Conservation (phyloP, 495 filamentous ascomycete genomes). For the Penicillium taxi region DNA sequence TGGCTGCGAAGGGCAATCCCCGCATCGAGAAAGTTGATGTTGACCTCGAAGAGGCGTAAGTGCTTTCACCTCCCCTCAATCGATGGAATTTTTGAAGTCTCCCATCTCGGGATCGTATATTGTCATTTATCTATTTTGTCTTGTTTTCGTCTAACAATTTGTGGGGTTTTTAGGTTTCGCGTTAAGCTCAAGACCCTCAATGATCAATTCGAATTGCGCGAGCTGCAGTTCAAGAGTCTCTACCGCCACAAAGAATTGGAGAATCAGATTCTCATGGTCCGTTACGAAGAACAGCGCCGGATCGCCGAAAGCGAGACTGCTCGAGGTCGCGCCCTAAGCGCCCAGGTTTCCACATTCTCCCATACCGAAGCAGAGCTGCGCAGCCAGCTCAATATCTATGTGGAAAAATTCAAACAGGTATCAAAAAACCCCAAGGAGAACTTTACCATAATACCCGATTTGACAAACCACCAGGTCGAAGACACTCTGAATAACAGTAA, state of each 20-base stretch:
- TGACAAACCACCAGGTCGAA: conserved; percentile 64
- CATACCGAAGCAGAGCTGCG: conserved; percentile 91
- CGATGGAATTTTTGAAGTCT: background rate
- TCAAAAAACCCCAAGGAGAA: conserved; percentile 16
- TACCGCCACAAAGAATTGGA: conserved; percentile 94
- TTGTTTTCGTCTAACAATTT: too few species aligned
- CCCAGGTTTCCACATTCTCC: conserved; percentile 90
- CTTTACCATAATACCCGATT: conserved; percentile 12
- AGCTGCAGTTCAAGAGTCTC: conserved; percentile 81
- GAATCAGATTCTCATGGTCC: conserved; percentile 79
- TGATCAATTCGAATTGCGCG: conserved; percentile 91
- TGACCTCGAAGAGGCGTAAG: conserved; percentile 79
- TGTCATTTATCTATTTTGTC: too few species aligned
- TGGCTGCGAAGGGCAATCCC: conserved; percentile 70
- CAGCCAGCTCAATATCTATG: conserved; percentile 95
- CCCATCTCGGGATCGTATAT: too few species aligned
- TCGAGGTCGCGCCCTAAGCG: conserved; percentile 73
- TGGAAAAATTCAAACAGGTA: conserved; percentile 99
- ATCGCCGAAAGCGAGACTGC: conserved; percentile 69
- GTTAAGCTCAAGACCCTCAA: conserved; percentile 86
- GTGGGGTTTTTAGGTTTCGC: conserved; percentile 55
- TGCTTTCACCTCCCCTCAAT: background rate
- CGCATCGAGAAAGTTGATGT: conserved; percentile 65
- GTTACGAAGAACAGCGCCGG: conserved; percentile 83
- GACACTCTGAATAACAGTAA: conserved; percentile 98